These are phyloP conservation scores for Penicillium dipodomyicola DNA, from an alignment of 495 filamentous ascomycete species.

Conservation along the genomic window DNA sequence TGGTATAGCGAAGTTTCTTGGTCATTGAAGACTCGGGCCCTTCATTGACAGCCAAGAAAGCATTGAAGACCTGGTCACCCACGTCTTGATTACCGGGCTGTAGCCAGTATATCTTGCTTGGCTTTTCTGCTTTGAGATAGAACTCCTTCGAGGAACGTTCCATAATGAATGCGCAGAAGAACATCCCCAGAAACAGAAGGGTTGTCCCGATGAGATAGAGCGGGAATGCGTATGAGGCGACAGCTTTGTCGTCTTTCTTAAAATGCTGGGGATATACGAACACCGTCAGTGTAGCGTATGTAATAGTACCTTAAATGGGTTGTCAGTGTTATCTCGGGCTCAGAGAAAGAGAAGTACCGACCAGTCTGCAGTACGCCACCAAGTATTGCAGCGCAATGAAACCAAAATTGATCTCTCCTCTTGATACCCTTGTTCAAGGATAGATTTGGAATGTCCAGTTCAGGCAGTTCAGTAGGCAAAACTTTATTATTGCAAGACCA, in stretches of 20 bases:
- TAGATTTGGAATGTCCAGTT: slow-evolving; percentile 45
- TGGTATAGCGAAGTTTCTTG: slow-evolving; percentile 31
- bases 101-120: slow-evolving; percentile 44
- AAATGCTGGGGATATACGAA: slow-evolving; percentile 32
- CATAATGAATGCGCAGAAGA: slow-evolving; percentile 42
- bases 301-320: slow-evolving; percentile 29
- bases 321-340: background rate
- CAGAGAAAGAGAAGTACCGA: slow-evolving; percentile 12
- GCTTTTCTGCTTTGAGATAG: slow-evolving; percentile 25
- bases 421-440: slow-evolving; percentile 49
- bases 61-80: slow-evolving; percentile 41
- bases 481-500: slow-evolving; percentile 21
- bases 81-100: slow-evolving; percentile 42
- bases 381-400: slow-evolving; percentile 32
- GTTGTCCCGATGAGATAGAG: slow-evolving; percentile 37
- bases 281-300: slow-evolving; percentile 36
- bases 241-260: slow-evolving; percentile 28
- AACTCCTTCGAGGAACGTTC: slow-evolving; percentile 36
- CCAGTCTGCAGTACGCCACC: slow-evolving; percentile 35
- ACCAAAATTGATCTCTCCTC: slow-evolving; percentile 31
- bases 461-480: slow-evolving; percentile 13
- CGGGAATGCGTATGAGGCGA: slow-evolving; percentile 40
- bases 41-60: slow-evolving; percentile 37
- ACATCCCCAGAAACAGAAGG: slow-evolving; percentile 41
- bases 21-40: slow-evolving; percentile 16